These are phyloP conservation scores for Aspergillus sparsus DNA, from an alignment of 495 filamentous ascomycete genomes.

Conservation along the genomic window DNA sequence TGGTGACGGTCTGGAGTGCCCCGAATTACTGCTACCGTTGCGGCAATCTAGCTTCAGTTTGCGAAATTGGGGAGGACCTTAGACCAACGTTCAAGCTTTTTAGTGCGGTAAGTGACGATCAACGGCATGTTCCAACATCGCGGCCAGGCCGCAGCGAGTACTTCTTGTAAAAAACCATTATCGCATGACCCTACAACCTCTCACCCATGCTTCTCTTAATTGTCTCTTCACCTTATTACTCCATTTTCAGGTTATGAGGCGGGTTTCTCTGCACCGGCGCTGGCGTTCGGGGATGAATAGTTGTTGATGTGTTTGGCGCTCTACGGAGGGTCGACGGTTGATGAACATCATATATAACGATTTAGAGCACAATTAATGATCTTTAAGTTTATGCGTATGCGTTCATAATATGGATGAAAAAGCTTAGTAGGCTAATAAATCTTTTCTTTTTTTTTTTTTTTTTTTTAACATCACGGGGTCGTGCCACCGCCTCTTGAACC, in stretches of 20 bases:
- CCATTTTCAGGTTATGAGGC: constrained; percentile 10
- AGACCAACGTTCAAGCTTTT: constrained; percentile 92
- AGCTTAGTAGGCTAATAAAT: not conserved
- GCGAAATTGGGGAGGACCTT: constrained; percentile 84
- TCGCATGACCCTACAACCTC: constrained; percentile 13
- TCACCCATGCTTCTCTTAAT: constrained; percentile 6
- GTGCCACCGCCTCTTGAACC: no score
- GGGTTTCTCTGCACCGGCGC: constrained; percentile 36
- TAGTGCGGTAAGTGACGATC: constrained; percentile 87
- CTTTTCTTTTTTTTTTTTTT: not conserved
- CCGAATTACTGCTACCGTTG: constrained; percentile 99
- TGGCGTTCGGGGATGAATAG: constrained; percentile 37
- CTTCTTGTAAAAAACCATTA: constrained; percentile 69
- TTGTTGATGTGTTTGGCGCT: constrained; percentile 22
- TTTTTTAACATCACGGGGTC: no score
- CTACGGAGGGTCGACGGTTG: constrained; percentile 19
- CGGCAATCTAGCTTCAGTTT: constrained; percentile 95
- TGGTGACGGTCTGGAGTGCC: constrained; percentile 98
- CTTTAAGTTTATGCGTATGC: constrained; percentile 17
- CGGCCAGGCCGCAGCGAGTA: constrained; percentile 87
- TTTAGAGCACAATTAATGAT: constrained; percentile 36
- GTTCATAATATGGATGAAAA: not conserved
- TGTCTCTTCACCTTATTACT: constrained; percentile 20
- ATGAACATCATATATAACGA: constrained; percentile 45
- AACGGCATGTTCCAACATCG: constrained; percentile 80